Evolutionary conservation across 2,329 filamentous ascomycete species (phyloP), one percentile per base, ranked within the genome.

Genomic region (Penicillium sp.): DNA sequence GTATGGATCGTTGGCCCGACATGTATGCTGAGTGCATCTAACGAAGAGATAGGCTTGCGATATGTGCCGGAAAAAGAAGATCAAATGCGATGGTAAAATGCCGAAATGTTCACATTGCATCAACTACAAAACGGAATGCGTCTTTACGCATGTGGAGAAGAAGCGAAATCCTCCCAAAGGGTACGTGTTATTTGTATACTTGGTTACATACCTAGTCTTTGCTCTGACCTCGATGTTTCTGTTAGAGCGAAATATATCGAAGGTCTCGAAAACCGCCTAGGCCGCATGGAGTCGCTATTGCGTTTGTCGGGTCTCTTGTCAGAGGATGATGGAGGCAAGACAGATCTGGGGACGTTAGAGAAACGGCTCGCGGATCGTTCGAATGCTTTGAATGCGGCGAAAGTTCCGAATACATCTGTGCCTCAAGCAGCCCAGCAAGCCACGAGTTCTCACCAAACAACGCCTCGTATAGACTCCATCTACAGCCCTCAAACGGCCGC

Each of bases 131-230:
- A 96, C 91, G 4, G 90, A 95, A 63, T 99, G 92, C 70, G 82
- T 95, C 61, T 97, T 97, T 67, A 97, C 93, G 0, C 90, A 95
- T 68, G 91, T 97, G 31, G 93, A 99, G 76, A 99, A 99, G 83
- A 99, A 99, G 79, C 82, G 93, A 51, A 93, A 88, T 70, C 92
- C 93, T 45, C 93, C 92, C 1, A 99, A 97, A 78, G 92, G 93
- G 90, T 95, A 80, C 58, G 80, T 69, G 29, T 7, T 14, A 19
- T 28, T 34, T 16, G 80, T 70, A 30, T 14, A 18, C 30, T 38
- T 11, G 35, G 10, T 22, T 7, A 36, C 8, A 30, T 28, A 22
- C n/a, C 16, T 12, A 2, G 14, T 13, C 28, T 28, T 25, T 29
- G 18, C 25, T 53, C 57, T 65, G 49, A 64, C 54, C 34, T 8